Evolutionary conservation across 768 basidiomycete genomes (phyloP), one percentile per base, ranked within the genome.

Genomic region (Suillus spraguei): DNA sequence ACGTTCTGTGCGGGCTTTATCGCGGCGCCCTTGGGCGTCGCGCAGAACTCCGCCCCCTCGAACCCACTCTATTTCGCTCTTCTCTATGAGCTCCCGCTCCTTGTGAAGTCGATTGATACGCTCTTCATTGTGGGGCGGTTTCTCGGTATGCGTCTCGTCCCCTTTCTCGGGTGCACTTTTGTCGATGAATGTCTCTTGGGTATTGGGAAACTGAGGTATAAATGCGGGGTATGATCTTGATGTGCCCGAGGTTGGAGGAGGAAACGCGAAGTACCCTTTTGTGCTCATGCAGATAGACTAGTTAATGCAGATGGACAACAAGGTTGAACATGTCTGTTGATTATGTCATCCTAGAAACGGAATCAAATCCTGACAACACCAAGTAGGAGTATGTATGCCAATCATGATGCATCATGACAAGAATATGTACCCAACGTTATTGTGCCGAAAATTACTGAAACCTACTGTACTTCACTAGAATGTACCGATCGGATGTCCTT

Each of bases 41-140:
- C 85, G 80, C 36, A 88, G 77, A 24, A 84, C 70, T 2, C 86
- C 85, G 32, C 87, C 87, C 11, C 79, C 81, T 11, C 83, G 79
- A 2, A 88, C 87, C 85, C 87, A 88, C 16, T 81, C 82, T 60
- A 85, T 78, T 70, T 88, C 87, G 35, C 82, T 83, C 52, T 71
- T 72, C n/a, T 77, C 74, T 14, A 79, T 79, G 53, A 83, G 80
- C n/a, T 67, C 77, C 10, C 71, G 78, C 61, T 83, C 81, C n/a
- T 60, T 66, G 36, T 76, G 71, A 16, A 67, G 67, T 47, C 74
- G 70, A 33, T 62, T 59, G 20, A 28, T 58, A 22, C 66, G 69
- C 41, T 64, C 68, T 16, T 63, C 74, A 39, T 72, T 63, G 5
- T 58, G 17, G 3, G 32, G 38, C 5, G 33, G 55, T 17, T 58